Percentiles rank a stretch among this genome's conserved stretches.
Conservation (phyloP, 2,329 filamentous ascomycete species). For the Seiridium cupressi region DNA sequence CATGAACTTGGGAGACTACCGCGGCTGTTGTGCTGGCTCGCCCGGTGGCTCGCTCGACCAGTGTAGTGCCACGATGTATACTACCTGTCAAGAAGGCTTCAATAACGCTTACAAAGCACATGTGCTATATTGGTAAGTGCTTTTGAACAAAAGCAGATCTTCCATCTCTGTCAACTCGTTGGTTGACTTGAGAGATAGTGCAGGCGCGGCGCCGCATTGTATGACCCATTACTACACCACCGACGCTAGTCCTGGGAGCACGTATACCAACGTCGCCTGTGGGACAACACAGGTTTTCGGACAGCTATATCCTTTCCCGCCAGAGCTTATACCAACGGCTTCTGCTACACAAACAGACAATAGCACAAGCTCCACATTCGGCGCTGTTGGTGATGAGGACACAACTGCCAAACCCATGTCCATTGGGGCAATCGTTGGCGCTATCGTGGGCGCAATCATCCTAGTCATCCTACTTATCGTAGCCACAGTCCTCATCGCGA, state of each 20-base stretch:
- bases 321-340: conserved; percentile 17
- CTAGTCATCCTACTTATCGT: conserved; percentile 15
- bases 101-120: conserved; percentile 20
- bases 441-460: conserved; percentile 16
- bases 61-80: conserved; percentile 25
- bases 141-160: background rate
- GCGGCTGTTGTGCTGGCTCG: conserved; percentile 24
- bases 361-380: background rate
- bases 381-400: background rate
- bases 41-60: conserved; percentile 13
- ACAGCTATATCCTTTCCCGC: conserved; percentile 25
- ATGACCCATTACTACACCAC: conserved; percentile 24
- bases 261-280: conserved; percentile 24
- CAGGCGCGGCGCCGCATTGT: conserved; percentile 18
- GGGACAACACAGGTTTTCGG: conserved; percentile 19
- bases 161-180: no score
- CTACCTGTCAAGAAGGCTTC: conserved; percentile 16
- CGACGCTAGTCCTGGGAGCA: conserved; percentile 13
- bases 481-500: conserved; percentile 12
- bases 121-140: conserved; percentile 27
- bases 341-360: conserved; percentile 1
- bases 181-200: conserved; percentile 5
- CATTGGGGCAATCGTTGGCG: conserved; percentile 19
- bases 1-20: conserved; percentile 21
- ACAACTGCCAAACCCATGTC: conserved; percentile 2